Evolutionary conservation across 177 flowering plant genomes (phyloP).

Genomic region (Tripterygium wilfordii): DNA sequence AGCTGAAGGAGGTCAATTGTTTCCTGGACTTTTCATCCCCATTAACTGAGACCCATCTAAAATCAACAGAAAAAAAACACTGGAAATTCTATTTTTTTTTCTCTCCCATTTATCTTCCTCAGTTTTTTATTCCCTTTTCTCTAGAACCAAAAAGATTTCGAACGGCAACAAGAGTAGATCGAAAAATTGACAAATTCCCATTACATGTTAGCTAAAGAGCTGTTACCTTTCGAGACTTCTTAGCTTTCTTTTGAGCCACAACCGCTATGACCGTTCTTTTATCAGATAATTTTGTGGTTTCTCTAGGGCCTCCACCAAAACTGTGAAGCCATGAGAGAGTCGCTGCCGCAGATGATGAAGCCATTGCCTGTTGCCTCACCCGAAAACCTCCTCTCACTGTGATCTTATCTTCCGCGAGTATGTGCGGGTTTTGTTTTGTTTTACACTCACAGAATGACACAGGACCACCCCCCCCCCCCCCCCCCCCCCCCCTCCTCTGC

Average conservation of each 20-base stretch:
- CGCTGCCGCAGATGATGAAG: slow-evolving; percentile 25
- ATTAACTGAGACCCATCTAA: too few species aligned
- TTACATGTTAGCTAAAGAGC: not conserved
- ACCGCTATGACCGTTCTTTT: slow-evolving; percentile 19
- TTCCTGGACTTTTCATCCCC: too few species aligned
- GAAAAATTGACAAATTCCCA: slow-evolving; percentile 4
- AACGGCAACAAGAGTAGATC: not conserved
- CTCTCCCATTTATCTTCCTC: too few species aligned
- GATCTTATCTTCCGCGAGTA: slow-evolving; percentile 5
- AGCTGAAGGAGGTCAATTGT: too few species aligned
- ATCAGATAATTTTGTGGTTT: slow-evolving; percentile 17
- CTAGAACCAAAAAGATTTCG: too few species aligned
- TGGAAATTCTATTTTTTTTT: too few species aligned
- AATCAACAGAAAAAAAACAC: too few species aligned
- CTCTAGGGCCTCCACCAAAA: slow-evolving; percentile 17
- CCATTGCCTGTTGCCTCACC: not conserved
- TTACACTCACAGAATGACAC: too few species aligned
- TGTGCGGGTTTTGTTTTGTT: too few species aligned
- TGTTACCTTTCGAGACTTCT: slow-evolving; percentile 56
- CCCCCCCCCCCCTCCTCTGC: too few species aligned
- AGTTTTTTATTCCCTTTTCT: too few species aligned
- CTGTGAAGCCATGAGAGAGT: slow-evolving; percentile 43
- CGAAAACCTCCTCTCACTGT: not conserved
- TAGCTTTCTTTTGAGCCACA: slow-evolving; percentile 69
- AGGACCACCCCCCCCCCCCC: too few species aligned